These are phyloP conservation scores for Apophysomyces trapeziformis DNA, from an alignment of 371 early-diverging fungal genomes.

Conservation along the genomic window DNA sequence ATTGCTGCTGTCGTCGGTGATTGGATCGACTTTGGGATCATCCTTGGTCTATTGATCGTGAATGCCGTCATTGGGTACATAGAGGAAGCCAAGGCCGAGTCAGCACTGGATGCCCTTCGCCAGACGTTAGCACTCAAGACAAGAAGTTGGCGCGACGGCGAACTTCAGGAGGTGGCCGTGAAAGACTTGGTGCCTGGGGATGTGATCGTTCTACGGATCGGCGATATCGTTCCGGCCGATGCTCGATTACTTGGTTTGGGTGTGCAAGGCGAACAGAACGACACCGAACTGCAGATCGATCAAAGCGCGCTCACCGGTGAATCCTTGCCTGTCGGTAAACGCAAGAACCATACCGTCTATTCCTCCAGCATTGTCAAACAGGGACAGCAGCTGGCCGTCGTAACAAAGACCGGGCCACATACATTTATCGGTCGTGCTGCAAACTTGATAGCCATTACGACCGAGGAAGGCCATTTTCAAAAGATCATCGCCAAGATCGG, in stretches of 20 bases:
- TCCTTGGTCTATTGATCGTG: slow-evolving; percentile 75
- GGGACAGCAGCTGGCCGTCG: slow-evolving; percentile 81
- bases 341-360: slow-evolving; percentile 76
- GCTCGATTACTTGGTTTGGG: slow-evolving; percentile 79
- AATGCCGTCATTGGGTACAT: slow-evolving; percentile 88
- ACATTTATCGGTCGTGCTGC: slow-evolving; percentile 92
- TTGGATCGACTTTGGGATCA: slow-evolving; percentile 84
- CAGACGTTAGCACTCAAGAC: slow-evolving; percentile 84
- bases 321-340: slow-evolving; percentile 80
- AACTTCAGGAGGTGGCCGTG: slow-evolving; percentile 77
- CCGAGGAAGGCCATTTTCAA: slow-evolving; percentile 84
- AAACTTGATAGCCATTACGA: slow-evolving; percentile 80
- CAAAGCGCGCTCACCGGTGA: slow-evolving; percentile 93
- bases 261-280: slow-evolving; percentile 71
- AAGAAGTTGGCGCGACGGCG: slow-evolving; percentile 74
- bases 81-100: slow-evolving; percentile 76
- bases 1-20: slow-evolving; percentile 66
- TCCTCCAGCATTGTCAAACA: slow-evolving; percentile 83
- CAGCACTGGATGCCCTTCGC: slow-evolving; percentile 83
- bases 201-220: slow-evolving; percentile 81
- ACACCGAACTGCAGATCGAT: slow-evolving; percentile 79
- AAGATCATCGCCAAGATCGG: slow-evolving; percentile 81
- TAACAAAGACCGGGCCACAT: slow-evolving; percentile 79
- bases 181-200: slow-evolving; percentile 82
- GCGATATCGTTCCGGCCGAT: slow-evolving; percentile 93